Percentiles rank a stretch among this genome's conserved stretches.
Evolutionary conservation across 2,329 filamentous ascomycete genomes (phyloP).

Genomic region (Beauveria brongniartii): DNA sequence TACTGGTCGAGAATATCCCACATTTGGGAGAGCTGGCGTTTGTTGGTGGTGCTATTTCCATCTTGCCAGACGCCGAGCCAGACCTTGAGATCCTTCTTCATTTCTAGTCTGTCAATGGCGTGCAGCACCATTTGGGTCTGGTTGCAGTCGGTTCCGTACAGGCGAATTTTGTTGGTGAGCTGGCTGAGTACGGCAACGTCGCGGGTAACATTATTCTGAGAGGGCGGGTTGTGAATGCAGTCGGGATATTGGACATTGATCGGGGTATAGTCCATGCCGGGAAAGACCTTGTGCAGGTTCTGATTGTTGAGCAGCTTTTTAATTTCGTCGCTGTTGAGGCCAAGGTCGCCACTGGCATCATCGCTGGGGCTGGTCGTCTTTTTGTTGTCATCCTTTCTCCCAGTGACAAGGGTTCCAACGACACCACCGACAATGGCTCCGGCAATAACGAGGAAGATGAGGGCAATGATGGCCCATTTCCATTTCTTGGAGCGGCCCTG

Average conservation of each 20-base stretch:
- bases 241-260: conserved; percentile 84
- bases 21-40: conserved; percentile 74
- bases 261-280: conserved; percentile 91
- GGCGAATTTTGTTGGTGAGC: conserved; percentile 75
- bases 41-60: conserved; percentile 72
- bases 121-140: conserved; percentile 91
- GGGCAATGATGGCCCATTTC: conserved; percentile 59
- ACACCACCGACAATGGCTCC: conserved; percentile 67
- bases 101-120: conserved; percentile 64
- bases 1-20: conserved; percentile 72
- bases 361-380: conserved; percentile 15
- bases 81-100: conserved; percentile 69
- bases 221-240: conserved; percentile 68
- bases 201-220: conserved; percentile 88
- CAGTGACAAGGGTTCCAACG: conserved; percentile 62
- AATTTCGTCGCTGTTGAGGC: conserved; percentile 70
- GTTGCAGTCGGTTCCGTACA: conserved; percentile 96
- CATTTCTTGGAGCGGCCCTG: conserved; percentile 55
- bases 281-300: conserved; percentile 85
- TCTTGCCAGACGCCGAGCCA: conserved; percentile 96
- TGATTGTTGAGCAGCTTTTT: conserved; percentile 71
- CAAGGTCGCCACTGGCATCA: conserved; percentile 46
- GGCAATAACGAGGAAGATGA: conserved; percentile 57
- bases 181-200: conserved; percentile 87
- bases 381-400: conserved; percentile 31